A percentile compares a stretch with the other conserved stretches of the same genome.
These are phyloP conservation scores for Trichophyton rubrum DNA, from an alignment of 2,329 filamentous ascomycete genomes.

Conservation along the genomic window DNA sequence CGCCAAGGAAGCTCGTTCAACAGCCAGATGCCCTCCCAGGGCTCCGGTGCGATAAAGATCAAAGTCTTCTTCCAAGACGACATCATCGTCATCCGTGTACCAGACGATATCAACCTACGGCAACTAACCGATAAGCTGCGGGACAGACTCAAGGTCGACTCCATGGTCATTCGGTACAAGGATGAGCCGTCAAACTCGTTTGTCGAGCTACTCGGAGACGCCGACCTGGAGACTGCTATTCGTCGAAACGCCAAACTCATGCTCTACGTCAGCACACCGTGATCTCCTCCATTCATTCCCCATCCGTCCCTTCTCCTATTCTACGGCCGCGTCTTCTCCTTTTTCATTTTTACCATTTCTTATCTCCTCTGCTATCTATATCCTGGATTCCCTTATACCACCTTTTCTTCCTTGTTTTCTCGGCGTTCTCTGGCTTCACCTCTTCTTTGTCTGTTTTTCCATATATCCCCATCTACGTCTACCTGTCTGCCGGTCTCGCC, in stretches of 20 bases:
- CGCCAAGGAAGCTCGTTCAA: slow-evolving; percentile 42
- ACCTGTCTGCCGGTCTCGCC: too few species aligned
- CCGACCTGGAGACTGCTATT: slow-evolving; percentile 68
- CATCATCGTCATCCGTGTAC: slow-evolving; percentile 80
- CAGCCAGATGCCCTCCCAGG: slow-evolving; percentile 20
- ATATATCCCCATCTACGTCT: background rate
- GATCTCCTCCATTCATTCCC: background rate
- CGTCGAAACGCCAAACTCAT: slow-evolving; percentile 78
- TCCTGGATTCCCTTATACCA: background rate
- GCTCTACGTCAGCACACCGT: slow-evolving; percentile 47
- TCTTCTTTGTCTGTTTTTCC: slow-evolving; percentile 6
- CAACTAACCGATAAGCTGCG: slow-evolving; percentile 73
- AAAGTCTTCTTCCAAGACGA: slow-evolving; percentile 92
- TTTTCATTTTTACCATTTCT: background rate
- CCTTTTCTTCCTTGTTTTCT: background rate
- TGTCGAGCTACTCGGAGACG: slow-evolving; percentile 62
- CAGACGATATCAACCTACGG: slow-evolving; percentile 62
- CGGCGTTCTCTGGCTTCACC: slow-evolving; percentile 7
- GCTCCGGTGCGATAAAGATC: slow-evolving; percentile 61
- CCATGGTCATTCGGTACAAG: slow-evolving; percentile 70
- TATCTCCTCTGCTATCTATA: background rate
- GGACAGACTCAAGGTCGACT: slow-evolving; percentile 67
- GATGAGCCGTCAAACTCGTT: slow-evolving; percentile 69
- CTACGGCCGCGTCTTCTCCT: background rate
- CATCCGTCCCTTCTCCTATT: background rate